phyloP scores from a whole-genome alignment of 2,329 filamentous ascomycete genomes.

The Knufia petricola region DNA sequence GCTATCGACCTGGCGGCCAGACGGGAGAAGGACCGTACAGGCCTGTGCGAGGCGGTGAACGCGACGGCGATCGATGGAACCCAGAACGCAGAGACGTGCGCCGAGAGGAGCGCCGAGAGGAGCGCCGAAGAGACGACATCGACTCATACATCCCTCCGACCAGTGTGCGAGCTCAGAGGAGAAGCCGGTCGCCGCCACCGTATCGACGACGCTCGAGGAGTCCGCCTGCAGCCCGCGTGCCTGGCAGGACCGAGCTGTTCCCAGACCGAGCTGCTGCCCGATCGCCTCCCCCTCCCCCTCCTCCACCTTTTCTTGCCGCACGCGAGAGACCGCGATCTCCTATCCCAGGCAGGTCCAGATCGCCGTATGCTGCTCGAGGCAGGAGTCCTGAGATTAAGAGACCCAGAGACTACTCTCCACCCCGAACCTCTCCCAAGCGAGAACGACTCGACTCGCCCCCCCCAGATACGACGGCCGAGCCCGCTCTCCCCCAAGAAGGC shows the following conservation, averaged over 20 bases:
- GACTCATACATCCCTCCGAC: slow-evolving; percentile 22
- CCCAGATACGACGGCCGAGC: slow-evolving; percentile 24
- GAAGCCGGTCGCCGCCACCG: slow-evolving; percentile 33
- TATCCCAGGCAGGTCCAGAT: slow-evolving; percentile 31
- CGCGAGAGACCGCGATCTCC: slow-evolving; percentile 33
- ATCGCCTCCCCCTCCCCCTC: slow-evolving; percentile 27
- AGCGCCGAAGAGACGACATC: slow-evolving; percentile 18
- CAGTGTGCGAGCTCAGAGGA: slow-evolving; percentile 16
- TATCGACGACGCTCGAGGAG: slow-evolving; percentile 35
- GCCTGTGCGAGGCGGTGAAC: slow-evolving; percentile 18
- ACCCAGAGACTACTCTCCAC: slow-evolving; percentile 30
- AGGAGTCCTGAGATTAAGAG: slow-evolving; percentile 28
- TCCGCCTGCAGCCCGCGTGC: slow-evolving; percentile 30
- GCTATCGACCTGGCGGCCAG: slow-evolving; percentile 22
- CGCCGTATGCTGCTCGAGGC: slow-evolving; percentile 28
- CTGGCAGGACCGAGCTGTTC: slow-evolving; percentile 29
- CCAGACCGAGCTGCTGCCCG: neutral
- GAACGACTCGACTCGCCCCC: slow-evolving; percentile 26
- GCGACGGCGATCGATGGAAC: slow-evolving; percentile 19
- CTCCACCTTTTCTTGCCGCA: slow-evolving; percentile 33
- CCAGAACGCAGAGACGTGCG: slow-evolving; percentile 11
- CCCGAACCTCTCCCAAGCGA: slow-evolving; percentile 29
- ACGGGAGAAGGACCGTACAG: slow-evolving; percentile 21
- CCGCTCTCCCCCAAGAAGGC: slow-evolving; percentile 30
- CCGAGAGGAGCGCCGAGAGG: slow-evolving; percentile 19